Evolutionary conservation across 2,329 filamentous ascomycete species (phyloP).

Genomic region (Botryosphaeria agaves): DNA sequence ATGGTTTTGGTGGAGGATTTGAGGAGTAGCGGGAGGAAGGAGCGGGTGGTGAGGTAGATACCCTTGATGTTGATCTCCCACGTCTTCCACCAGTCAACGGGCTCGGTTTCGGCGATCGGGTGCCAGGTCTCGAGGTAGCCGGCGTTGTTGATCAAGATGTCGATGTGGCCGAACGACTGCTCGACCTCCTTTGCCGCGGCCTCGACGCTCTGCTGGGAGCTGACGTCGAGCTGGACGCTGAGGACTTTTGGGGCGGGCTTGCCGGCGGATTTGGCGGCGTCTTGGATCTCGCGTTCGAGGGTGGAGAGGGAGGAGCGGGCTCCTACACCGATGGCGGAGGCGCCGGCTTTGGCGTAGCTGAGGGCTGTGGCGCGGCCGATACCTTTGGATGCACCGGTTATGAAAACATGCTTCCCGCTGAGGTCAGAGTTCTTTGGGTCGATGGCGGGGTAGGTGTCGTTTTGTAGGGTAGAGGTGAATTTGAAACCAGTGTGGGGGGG

Average conservation of each 20-base stretch:
- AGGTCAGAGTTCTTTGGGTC: constrained; percentile 22
- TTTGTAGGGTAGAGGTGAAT: constrained; percentile 15
- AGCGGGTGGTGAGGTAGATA: constrained; percentile 12
- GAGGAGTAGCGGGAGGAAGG: constrained; percentile 32
- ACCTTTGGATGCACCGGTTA: constrained; percentile 38
- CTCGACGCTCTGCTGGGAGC: constrained; percentile 18
- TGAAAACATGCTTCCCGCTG: constrained; percentile 26
- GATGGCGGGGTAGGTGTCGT: constrained; percentile 38
- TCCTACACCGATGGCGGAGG: constrained; percentile 32
- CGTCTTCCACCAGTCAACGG: constrained; percentile 27
- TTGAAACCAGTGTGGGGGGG: too few species aligned
- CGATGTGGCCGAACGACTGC: constrained; percentile 16
- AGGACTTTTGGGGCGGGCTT: constrained; percentile 22
- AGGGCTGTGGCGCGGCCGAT: constrained; percentile 36
- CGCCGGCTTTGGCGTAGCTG: constrained; percentile 38
- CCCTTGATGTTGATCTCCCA: constrained; percentile 36
- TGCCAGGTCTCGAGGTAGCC: constrained; percentile 14
- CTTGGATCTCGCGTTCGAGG: constrained; percentile 17
- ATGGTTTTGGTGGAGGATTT: constrained; percentile 18
- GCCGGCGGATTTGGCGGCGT: constrained; percentile 19
- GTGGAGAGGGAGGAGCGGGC: constrained; percentile 31
- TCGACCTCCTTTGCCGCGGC: constrained; percentile 16
- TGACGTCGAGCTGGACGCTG: constrained; percentile 26
- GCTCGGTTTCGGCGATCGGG: constrained; percentile 11
- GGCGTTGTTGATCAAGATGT: constrained; percentile 33